These are phyloP conservation scores for Persicaria maculosa DNA, from an alignment of 148 eudicot genomes.

Conservation along the genomic window DNA sequence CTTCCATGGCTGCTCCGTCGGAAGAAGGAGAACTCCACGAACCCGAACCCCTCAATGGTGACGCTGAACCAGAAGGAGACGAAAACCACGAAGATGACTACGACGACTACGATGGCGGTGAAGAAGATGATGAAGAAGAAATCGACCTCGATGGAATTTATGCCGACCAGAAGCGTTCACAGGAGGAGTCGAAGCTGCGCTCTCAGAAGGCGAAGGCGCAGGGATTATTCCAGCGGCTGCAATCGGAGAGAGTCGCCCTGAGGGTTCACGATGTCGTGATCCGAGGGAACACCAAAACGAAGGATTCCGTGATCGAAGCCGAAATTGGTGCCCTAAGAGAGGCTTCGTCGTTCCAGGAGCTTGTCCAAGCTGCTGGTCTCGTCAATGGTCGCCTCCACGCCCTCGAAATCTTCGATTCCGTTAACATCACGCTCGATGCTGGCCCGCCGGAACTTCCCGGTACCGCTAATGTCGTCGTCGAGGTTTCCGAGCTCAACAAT, in stretches of 20 bases:
- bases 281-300: conserved; percentile 67
- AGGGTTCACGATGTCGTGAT: conserved; percentile 71
- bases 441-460: conserved; percentile 82
- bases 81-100: background rate
- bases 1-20: conserved; percentile 3
- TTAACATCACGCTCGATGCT: conserved; percentile 53
- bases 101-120: conserved; percentile 18
- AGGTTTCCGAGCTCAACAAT: conserved; percentile 51
- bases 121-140: conserved; percentile 30
- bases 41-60: background rate
- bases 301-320: conserved; percentile 59
- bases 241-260: conserved; percentile 44
- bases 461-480: conserved; percentile 57
- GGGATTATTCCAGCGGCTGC: conserved; percentile 31
- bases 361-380: conserved; percentile 50
- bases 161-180: conserved; percentile 4
- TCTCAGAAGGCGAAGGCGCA: conserved; percentile 37
- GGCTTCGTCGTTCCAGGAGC: conserved; percentile 59
- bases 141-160: conserved; percentile 11
- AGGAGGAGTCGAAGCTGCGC: conserved; percentile 20
- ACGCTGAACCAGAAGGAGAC: background rate
- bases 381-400: conserved; percentile 39
- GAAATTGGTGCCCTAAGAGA: conserved; percentile 44
- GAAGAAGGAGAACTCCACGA: background rate
- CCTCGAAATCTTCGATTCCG: conserved; percentile 66